Conservation (phyloP, 345 rosid species). For the Anastatica hierochuntica region DNA sequence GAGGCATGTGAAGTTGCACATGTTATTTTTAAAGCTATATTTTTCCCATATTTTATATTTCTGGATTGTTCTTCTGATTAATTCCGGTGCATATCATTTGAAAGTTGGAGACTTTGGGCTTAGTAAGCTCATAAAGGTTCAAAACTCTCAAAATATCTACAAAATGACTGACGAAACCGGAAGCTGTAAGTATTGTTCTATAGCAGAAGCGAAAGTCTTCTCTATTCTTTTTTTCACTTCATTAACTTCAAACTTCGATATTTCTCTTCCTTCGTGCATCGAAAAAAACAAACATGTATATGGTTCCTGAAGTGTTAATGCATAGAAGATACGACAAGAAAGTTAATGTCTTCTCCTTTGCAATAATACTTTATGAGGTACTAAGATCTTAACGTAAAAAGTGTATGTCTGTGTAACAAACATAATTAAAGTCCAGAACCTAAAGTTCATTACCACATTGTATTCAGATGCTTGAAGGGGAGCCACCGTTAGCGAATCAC, state of each 20-base stretch:
- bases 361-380: constrained; percentile 96
- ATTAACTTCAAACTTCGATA: no score
- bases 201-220: not conserved
- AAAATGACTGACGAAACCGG: constrained; percentile 99
- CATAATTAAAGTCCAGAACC: no score
- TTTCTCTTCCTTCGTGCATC: constrained; percentile 11
- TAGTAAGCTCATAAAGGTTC: constrained; percentile 96
- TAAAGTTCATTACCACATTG: not conserved
- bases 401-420: not conserved
- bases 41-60: constrained; percentile 22
- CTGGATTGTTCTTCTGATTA: constrained; percentile 96
- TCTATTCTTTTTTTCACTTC: not conserved
- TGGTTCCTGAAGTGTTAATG: constrained; percentile 99
- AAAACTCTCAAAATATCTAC: constrained; percentile 91
- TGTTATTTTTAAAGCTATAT: no score
- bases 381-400: not conserved
- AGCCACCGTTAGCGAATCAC: constrained; percentile 93
- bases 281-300: constrained; percentile 73
- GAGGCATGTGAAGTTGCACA: no score
- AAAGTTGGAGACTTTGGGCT: constrained; percentile 99
- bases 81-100: constrained; percentile 85
- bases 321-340: constrained; percentile 95
- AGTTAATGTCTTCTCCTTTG: constrained; percentile 97
- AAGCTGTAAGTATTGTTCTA: constrained; percentile 62
- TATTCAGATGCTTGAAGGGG: constrained; percentile 92